Base-by-base conservation (phyloP, 768 basidiomycete species). In the Arthromyces matolae region DNA sequence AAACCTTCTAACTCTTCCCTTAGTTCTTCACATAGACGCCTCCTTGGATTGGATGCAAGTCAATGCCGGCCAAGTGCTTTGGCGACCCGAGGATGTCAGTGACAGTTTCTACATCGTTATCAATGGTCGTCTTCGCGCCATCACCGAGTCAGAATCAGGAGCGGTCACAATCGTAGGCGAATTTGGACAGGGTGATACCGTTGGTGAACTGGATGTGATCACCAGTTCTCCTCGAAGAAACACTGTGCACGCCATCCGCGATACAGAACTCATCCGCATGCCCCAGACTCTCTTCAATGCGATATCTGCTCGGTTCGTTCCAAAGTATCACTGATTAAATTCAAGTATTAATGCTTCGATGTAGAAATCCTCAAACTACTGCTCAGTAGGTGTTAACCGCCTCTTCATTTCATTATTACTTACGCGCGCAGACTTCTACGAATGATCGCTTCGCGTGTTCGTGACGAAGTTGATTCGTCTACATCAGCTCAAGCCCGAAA, bases 31-130 rank as follows among this genome's bases (percentile, higher is more conserved):
- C 62, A 95, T 99, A 47, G 96, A 99, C 64, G 86, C 92, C 1
- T 91, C 93, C 0, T 73, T 99, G 52, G 96, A 99, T 60, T 99
- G 96, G 96, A 89, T 93, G 80, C 96, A 98, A 67, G 91, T 94
- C 6, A 85, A 86, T 53, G 93, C 93, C 1, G 92, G 96, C 2
- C 93, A 98, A 65, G 92, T 96, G 34, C 73, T 95, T 23, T 98
- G 94, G 86, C 79, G 94, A 25, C 86, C 93, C 25, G 83, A 87
- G 25, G 96, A 98, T 51, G 71, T 71, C 38, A 93, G 94, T 53
- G 91, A 97, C 60, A 94, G 93, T 57, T 97, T 98, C 67, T 98
- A 96, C 64, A 96, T 99, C 50, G 96, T 95, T 52, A 90, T 95
- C 63, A 95, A 98, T 61, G 96, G 96, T 40, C 93, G 96, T 56